Base-by-base conservation (phyloP, 2,329 filamentous ascomycete species). In the Ophiostoma australiae region DNA sequence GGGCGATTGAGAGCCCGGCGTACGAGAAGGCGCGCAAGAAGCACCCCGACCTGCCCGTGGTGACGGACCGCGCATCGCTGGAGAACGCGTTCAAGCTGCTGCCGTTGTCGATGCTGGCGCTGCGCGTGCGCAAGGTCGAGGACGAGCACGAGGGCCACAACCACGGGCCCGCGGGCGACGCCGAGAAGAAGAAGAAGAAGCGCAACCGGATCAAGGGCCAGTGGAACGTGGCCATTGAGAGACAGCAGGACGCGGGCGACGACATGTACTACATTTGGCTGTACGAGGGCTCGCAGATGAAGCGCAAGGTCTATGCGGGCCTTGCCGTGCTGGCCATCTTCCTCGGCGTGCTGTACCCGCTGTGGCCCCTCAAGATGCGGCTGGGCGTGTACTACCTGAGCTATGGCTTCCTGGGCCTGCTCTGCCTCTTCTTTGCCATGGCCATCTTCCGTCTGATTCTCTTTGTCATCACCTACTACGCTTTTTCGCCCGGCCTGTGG, bases 201-300 rank as follows among this genome's bases (percentile, higher is more conserved):
- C 86, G 89, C 74, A 98, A 97, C 85, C 90, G 93, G 70, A 86
- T 95, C 78, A 99, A 99, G 85, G 95, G 95, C 35, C 88, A 95
- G 39, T 99, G 95, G 95, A 97, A 90, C 3, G 95, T 99, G 73
- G 90, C 90, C 78, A 94, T 99, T 75, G 94, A 97, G 81, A 93
- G 94, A 77, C 94, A 99, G 81, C 95, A 99, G 81, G 94, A 98
- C 77, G 90, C 90, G 71, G 83, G 82, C 68, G 92, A 95, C 71
- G 91, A 94, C 55, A 89, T 95, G 85, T 94, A 99, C 84, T 99
- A 98, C 79, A 90, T 94, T 73, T 99, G 94, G 93, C 84, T 99
- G 70, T 98, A 94, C 80, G 95, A 99, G 78, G 94, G 94, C 23
- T 89, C 92, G 71, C 94, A 98, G 81, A 88, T 94, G 84, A 97